phyloP scores from a whole-genome alignment of 2,329 filamentous ascomycete species.

The Diaporthe velutina region DNA sequence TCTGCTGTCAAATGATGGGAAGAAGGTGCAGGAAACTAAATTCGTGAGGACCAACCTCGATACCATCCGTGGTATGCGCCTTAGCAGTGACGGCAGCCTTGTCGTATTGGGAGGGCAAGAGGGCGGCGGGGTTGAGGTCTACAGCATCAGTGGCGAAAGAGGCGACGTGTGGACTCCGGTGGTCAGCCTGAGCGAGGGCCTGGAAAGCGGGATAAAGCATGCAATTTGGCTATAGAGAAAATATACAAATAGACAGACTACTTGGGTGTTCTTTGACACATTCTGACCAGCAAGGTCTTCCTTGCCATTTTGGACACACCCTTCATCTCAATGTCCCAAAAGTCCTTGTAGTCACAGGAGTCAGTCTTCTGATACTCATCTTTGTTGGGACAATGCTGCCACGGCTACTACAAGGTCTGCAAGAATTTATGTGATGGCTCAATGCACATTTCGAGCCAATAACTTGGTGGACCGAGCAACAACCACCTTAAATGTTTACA shows the following conservation, averaged over 20 bases:
- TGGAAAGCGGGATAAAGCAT: slow-evolving; percentile 15
- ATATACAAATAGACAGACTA: not conserved
- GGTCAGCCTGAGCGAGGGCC: not conserved
- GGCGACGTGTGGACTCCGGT: not conserved
- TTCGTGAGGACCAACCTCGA: not conserved
- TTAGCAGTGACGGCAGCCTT: not conserved
- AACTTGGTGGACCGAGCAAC: too few species aligned
- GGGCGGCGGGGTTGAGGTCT: not conserved
- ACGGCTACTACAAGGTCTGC: too few species aligned
- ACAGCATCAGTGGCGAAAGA: not conserved
- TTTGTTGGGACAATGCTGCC: too few species aligned
- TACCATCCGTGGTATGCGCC: not conserved
- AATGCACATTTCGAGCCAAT: too few species aligned
- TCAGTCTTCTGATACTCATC: not conserved
- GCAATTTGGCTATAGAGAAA: not conserved
- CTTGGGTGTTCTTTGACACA: not conserved
- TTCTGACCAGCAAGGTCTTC: too few species aligned
- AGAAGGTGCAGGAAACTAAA: not conserved
- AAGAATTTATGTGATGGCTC: too few species aligned
- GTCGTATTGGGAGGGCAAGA: not conserved
- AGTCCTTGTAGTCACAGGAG: not conserved
- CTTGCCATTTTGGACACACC: not conserved
- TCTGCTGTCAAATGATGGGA: not conserved
- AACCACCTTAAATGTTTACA: not conserved
- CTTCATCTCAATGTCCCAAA: not conserved